A percentile compares a stretch with the other conserved stretches of the same genome.
Evolutionary conservation across 257 asterid species (phyloP).

Genomic region (Fraxinus quadrangulata): DNA sequence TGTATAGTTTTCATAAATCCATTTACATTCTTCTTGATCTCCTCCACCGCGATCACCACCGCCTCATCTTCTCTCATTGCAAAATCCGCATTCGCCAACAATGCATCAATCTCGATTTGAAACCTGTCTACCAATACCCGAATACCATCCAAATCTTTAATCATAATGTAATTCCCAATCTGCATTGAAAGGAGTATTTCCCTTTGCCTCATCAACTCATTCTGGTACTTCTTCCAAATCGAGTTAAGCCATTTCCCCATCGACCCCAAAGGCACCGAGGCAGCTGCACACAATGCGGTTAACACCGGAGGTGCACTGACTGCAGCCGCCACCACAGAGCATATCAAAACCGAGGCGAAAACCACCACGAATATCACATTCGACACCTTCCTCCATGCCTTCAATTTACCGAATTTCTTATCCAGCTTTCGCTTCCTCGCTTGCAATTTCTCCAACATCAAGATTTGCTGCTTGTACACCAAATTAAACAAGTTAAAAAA

Average conservation of each 20-base stretch:
- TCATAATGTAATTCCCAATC: slow-evolving; percentile 50
- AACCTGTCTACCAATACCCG: slow-evolving; percentile 53
- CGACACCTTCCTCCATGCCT: slow-evolving; percentile 71
- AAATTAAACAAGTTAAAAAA: slow-evolving; percentile 57
- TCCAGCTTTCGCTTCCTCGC: slow-evolving; percentile 63
- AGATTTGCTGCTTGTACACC: slow-evolving; percentile 50
- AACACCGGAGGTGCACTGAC: slow-evolving; percentile 75
- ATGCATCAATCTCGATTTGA: slow-evolving; percentile 52
- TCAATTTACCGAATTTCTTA: slow-evolving; percentile 44
- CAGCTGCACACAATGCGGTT: slow-evolving; percentile 78
- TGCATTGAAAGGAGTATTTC: slow-evolving; percentile 58
- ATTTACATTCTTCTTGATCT: slow-evolving; percentile 58
- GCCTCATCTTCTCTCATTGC: slow-evolving; percentile 63
- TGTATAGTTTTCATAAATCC: slow-evolving; percentile 56
- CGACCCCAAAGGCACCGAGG: slow-evolving; percentile 76
- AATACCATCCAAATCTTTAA: slow-evolving; percentile 60
- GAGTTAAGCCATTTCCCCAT: slow-evolving; percentile 82
- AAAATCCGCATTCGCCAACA: slow-evolving; percentile 58
- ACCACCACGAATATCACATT: slow-evolving; percentile 67
- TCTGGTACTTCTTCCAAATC: slow-evolving; percentile 63
- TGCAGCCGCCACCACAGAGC: slow-evolving; percentile 88
- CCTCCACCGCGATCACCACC: slow-evolving; percentile 61
- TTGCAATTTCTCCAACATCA: slow-evolving; percentile 59
- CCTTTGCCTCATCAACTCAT: slow-evolving; percentile 54
- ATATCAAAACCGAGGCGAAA: slow-evolving; percentile 65